These are phyloP conservation scores for Dactylellina sp. DNA, from an alignment of 2,329 filamentous ascomycete species.

Conservation along the genomic window DNA sequence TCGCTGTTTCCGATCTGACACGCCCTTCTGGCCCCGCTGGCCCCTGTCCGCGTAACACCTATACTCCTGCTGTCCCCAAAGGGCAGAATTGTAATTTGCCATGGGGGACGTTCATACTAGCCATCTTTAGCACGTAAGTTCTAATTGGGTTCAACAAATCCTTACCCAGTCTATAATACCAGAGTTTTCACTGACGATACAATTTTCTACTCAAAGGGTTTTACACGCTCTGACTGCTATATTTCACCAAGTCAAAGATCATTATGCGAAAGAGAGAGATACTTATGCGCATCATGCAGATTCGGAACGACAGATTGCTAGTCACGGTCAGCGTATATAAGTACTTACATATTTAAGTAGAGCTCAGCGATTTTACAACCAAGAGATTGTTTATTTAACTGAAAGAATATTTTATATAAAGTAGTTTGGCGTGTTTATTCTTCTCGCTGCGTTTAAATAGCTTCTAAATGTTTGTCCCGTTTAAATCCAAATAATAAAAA, in stretches of 20 bases:
- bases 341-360: too few species aligned
- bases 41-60: slow-evolving; percentile 50
- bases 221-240: slow-evolving; percentile 65
- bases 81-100: slow-evolving; percentile 63
- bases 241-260: slow-evolving; percentile 62
- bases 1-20: slow-evolving; percentile 65
- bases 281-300: too few species aligned
- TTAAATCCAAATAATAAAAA: too few species aligned
- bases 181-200: slow-evolving; percentile 8
- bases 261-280: too few species aligned
- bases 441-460: too few species aligned
- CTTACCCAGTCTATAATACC: neutral
- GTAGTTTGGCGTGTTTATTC: too few species aligned
- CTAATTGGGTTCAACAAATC: neutral
- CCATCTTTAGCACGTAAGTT: slow-evolving; percentile 66
- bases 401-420: too few species aligned
- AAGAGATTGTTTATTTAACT: too few species aligned
- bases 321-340: too few species aligned
- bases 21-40: slow-evolving; percentile 63
- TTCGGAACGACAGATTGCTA: too few species aligned
- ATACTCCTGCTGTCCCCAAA: slow-evolving; percentile 58
- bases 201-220: slow-evolving; percentile 60
- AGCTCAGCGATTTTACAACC: too few species aligned
- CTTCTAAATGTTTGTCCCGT: too few species aligned
- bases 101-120: slow-evolving; percentile 65